Conservation (phyloP, 768 basidiomycete species). For the Trametes maxima region DNA sequence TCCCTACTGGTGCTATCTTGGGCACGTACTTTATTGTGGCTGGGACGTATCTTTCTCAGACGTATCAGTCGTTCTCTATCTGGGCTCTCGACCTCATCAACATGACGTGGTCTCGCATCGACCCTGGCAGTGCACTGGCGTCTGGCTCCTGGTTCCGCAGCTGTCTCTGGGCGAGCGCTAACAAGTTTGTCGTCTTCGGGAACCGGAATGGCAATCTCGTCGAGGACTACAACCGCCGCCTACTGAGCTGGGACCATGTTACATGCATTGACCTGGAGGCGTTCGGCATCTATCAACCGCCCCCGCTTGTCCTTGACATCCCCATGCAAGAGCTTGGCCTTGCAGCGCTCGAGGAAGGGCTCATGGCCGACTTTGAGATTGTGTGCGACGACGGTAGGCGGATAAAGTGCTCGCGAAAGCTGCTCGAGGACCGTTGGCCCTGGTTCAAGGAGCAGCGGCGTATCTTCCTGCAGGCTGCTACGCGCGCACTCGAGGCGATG, state of each 20-base stretch:
- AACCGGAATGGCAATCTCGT: constrained; percentile 86
- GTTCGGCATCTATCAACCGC: constrained; percentile 94
- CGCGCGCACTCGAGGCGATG: constrained; percentile 55
- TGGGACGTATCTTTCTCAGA: constrained; percentile 93
- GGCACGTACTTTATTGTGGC: constrained; percentile 92
- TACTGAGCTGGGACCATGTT: constrained; percentile 91
- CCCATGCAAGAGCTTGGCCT: constrained; percentile 86
- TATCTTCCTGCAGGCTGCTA: constrained; percentile 60
- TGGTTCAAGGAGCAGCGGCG: constrained; percentile 85
- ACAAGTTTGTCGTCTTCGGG: constrained; percentile 89
- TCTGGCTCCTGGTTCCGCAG: constrained; percentile 95
- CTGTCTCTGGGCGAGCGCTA: constrained; percentile 82
- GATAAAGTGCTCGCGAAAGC: constrained; percentile 77
- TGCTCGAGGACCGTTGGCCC: constrained; percentile 92
- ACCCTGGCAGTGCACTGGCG: constrained; percentile 82
- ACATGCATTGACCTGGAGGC: constrained; percentile 91
- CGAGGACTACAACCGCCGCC: constrained; percentile 89
- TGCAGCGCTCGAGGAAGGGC: constrained; percentile 75
- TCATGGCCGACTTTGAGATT: constrained; percentile 90
- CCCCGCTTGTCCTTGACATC: constrained; percentile 62
- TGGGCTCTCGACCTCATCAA: constrained; percentile 89
- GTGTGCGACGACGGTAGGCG: constrained; percentile 88
- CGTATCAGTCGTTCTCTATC: constrained; percentile 92
- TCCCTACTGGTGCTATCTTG: constrained; percentile 91
- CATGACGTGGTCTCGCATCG: constrained; percentile 87